Conservation (phyloP, 345 rosid species). For the Ceriops decandra region DNA sequence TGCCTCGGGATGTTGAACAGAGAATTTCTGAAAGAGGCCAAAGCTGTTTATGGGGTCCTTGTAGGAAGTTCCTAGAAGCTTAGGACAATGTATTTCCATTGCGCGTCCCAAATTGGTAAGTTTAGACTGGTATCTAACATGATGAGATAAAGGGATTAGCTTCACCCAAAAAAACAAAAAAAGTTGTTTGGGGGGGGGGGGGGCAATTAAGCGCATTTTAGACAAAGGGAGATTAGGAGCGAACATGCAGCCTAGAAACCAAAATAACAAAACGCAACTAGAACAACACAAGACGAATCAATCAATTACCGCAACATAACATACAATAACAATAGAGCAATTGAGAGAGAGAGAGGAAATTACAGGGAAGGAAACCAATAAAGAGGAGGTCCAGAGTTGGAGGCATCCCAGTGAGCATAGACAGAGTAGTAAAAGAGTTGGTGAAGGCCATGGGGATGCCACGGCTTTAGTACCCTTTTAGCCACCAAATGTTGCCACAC, state of each 20-base stretch:
- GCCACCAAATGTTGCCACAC: constrained; percentile 57
- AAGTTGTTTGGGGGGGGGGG: no score
- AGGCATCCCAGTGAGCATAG: constrained; percentile 64
- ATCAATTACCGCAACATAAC: not conserved
- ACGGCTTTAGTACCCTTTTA: constrained; percentile 53
- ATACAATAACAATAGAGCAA: not conserved
- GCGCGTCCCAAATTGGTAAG: constrained; percentile 59
- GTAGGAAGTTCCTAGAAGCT: constrained; percentile 61
- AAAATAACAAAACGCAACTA: no score
- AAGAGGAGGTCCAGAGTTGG: constrained; percentile 65
- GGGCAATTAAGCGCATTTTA: no score
- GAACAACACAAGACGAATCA: no score
- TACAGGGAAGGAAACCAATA: constrained; percentile 90
- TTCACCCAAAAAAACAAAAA: no score
- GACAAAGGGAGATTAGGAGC: no score
- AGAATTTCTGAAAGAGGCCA: constrained; percentile 51
- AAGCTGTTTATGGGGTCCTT: constrained; percentile 72
- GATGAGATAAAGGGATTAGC: not conserved
- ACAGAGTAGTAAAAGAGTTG: constrained; percentile 67
- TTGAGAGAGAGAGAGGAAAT: constrained; percentile 6
- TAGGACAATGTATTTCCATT: constrained; percentile 71
- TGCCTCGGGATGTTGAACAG: constrained; percentile 66
- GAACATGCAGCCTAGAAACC: no score
- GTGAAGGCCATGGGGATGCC: constrained; percentile 65
- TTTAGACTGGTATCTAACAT: constrained; percentile 47